Evolutionary conservation across 306 rosid species (phyloP), one percentile per base, ranked within the genome.

Genomic region (Purshia tridentata): DNA sequence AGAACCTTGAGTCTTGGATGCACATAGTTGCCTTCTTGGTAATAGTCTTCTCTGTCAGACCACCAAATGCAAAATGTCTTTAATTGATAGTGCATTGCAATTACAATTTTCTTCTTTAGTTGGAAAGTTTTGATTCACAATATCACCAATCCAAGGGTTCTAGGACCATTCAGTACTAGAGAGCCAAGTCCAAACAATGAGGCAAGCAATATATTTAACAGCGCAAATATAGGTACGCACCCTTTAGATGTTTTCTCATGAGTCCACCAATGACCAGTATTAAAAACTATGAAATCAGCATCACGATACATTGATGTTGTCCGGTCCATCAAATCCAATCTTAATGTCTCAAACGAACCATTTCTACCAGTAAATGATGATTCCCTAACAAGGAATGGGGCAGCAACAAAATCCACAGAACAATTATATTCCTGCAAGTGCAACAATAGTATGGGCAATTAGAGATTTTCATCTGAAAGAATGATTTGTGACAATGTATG

Each of bases 261-360:
- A 10, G 98, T 95, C 99, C 99, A 95, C 99, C 99, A 95, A 49
- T 91, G 98, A 64, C 99, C 99, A 19, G 97, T 90, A 67, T 95
- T 95, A 82, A 95, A 95, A 79, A 95, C 88, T 72, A 95, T 63
- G 67, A 91, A 77, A 70, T 91, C 93, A 4, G 97, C 96, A 78
- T 95, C 98, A 57, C 80, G 81, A 71, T 91, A 90, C 72, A 78
- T 87, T 45, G 84, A 47, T 35, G 93, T 91, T 15, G 91, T 81
- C 74, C 16, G 77, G 73, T 90, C 99, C 98, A 95, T 95, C 87
- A 85, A 73, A 90, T 95, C 99, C 84, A 95, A 83, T 77, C 99
- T 82, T 65, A 95, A 77, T 58, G 99, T 95, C 86, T 91, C 98
- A 44, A 85, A 72, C 0, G 92, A 62, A 22, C 93, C 88, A 61